These are phyloP conservation scores for Trichoderma gamsii DNA, from an alignment of 495 filamentous ascomycete genomes.

Conservation along the genomic window DNA sequence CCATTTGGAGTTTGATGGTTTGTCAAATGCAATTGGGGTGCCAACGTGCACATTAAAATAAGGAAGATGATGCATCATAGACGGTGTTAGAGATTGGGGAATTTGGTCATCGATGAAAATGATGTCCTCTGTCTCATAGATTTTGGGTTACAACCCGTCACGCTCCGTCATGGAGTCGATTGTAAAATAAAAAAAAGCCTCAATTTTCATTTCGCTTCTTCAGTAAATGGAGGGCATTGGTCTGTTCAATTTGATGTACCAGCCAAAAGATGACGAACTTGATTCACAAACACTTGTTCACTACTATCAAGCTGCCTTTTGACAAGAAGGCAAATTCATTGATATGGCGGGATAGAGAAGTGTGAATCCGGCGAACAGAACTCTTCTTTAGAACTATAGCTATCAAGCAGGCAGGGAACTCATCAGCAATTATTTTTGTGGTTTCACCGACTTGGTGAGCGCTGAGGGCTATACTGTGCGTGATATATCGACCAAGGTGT, in stretches of 20 bases:
- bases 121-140: conserved; percentile 13
- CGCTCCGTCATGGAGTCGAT: conserved; percentile 8
- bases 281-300: neutral
- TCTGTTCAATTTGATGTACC: neutral
- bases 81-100: conserved; percentile 13
- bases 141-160: conserved; percentile 1
- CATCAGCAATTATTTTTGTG: neutral
- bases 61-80: conserved; percentile 14
- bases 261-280: neutral
- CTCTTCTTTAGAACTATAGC: neutral
- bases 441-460: neutral
- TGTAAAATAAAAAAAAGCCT: conserved; percentile 15
- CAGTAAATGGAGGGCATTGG: conserved; percentile 3
- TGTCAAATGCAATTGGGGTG: conserved; percentile 13
- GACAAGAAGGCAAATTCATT: neutral
- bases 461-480: conserved; percentile 6
- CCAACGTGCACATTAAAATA: conserved; percentile 8
- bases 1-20: conserved; percentile 13
- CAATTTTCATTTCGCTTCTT: conserved; percentile 1
- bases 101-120: conserved; percentile 9
- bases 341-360: neutral
- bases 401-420: neutral
- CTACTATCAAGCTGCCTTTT: neutral
- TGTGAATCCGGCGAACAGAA: neutral
- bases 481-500: conserved; percentile 1